phyloP scores from a whole-genome alignment of 2,329 filamentous ascomycete species.

The Hirsutella minnesotensis region DNA sequence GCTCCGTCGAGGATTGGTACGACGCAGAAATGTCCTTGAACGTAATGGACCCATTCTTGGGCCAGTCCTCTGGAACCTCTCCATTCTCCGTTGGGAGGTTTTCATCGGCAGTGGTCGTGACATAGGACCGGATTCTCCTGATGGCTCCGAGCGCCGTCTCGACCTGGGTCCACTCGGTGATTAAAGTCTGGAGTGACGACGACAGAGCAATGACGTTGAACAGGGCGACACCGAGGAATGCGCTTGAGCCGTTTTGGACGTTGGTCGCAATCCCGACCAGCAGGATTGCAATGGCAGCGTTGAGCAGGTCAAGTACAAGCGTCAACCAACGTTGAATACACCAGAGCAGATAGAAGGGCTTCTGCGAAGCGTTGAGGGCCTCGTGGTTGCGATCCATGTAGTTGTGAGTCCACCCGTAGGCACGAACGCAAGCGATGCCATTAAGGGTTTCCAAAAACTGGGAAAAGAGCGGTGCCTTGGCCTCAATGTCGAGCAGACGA shows the following conservation, averaged over 20 bases:
- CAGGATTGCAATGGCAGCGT: conserved; percentile 31
- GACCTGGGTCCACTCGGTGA: conserved; percentile 19
- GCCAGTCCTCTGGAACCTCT: conserved; percentile 12
- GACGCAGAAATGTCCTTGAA: conserved; percentile 17
- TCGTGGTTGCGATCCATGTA: conserved; percentile 9
- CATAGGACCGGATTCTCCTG: conserved; percentile 15
- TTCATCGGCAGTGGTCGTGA: conserved; percentile 11
- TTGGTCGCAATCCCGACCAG: conserved; percentile 30
- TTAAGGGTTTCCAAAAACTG: conserved; percentile 15
- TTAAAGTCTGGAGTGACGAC: conserved; percentile 16
- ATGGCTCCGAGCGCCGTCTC: conserved; percentile 16
- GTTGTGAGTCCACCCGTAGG: conserved; percentile 17
- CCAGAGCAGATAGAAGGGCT: conserved; percentile 28
- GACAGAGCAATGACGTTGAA: conserved; percentile 17
- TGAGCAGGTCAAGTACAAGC: conserved; percentile 32
- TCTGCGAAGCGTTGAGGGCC: conserved; percentile 21
- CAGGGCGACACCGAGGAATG: conserved; percentile 15
- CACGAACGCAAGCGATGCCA: conserved; percentile 18
- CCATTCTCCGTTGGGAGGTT: conserved; percentile 8
- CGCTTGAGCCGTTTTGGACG: conserved; percentile 16
- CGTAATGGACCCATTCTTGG: conserved; percentile 11
- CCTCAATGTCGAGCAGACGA: conserved; percentile 17
- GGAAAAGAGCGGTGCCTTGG: conserved; percentile 16
- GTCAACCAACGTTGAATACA: conserved; percentile 38
- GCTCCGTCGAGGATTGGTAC: conserved; percentile 11